A percentile compares a stretch with the other conserved stretches of the same genome.
Conservation (phyloP, 2,329 filamentous ascomycete genomes). For the Colletotrichum sp. region DNA sequence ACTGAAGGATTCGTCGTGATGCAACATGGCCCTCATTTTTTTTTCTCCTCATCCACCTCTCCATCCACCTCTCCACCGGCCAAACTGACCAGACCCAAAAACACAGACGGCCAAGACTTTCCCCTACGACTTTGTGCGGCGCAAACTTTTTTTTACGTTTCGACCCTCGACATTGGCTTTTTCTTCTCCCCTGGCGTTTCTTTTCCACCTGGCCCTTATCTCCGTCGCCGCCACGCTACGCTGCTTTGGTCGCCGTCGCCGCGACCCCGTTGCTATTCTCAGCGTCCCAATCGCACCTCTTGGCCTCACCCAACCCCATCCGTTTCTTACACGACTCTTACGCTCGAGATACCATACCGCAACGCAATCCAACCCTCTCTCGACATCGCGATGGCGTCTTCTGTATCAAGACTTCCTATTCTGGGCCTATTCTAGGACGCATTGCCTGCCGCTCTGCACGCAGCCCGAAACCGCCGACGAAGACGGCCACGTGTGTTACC, state of each 20-base stretch:
- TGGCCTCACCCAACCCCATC: neutral
- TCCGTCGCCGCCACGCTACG: neutral
- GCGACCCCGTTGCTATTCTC: constrained; percentile 16
- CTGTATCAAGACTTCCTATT: constrained; percentile 1
- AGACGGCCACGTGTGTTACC: neutral
- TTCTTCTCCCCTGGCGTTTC: neutral
- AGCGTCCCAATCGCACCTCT: constrained; percentile 9
- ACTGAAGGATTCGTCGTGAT: constrained; percentile 10
- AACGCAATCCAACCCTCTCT: neutral
- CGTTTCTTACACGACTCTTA: constrained; percentile 11
- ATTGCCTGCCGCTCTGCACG: neutral
- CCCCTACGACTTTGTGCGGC: neutral
- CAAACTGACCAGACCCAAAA: neutral
- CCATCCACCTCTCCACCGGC: neutral
- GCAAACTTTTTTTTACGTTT: neutral
- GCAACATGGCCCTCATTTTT: neutral
- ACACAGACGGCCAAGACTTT: constrained; percentile 18
- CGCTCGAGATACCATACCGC: neutral
- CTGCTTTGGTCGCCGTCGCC: neutral
- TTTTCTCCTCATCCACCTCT: neutral
- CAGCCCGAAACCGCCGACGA: neutral
- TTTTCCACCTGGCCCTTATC: neutral
- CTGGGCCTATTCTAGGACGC: neutral
- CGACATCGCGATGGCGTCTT: neutral
- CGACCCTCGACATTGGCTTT: neutral